Evolutionary conservation across 1,284 basidiomycete genomes (phyloP), one percentile per base, ranked within the genome.

Genomic region (Xanthoconium separans): DNA sequence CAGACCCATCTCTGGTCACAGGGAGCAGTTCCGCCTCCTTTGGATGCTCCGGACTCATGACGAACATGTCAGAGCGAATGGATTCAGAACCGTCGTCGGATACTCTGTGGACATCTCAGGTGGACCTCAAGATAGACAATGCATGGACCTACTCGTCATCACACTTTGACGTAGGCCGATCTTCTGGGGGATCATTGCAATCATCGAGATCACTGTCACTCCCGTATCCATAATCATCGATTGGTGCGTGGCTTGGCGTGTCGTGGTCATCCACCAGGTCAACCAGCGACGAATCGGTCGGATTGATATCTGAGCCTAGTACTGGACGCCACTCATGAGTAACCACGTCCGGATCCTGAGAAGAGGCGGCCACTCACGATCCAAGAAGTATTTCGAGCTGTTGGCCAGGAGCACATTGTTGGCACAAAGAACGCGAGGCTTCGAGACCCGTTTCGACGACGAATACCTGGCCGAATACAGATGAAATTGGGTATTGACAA

Each of bases 401-500:
- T 58, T 55, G 22, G 56, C 46, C 0, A 68, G 49, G 16, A 67
- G 53, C 29, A 47, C 27, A 10, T 65, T 63, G 40, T 69, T 69
- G 11, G 57, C 62, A 4, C 57, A 64, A 2, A 70, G 50, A 16
- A 58, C 50, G 15, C 54, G 65, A 34, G 65, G 65, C 27, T 54
- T 58, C 4, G 30, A 9, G 22, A 58, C 50, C 6, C 39, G 60
- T 6, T 43, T n/a, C 0, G 54, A 44, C 2, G 47, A 10, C n/a
- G 36, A 33, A 6, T 57, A 65, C 30, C 36, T 55, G 20, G 56
- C 39, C 0, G 69, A 66, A 36, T 69, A 68, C 2, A 71, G 52
- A 20, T 70, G 57, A 16, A 70, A 67, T 18, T 61, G 67, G 1
- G 65, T 69, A 16, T 68, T 57, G 27, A 64, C 16, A 9, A 70